Evolutionary conservation across 495 filamentous ascomycete genomes (phyloP).

Genomic region (Penicillium coffeae): DNA sequence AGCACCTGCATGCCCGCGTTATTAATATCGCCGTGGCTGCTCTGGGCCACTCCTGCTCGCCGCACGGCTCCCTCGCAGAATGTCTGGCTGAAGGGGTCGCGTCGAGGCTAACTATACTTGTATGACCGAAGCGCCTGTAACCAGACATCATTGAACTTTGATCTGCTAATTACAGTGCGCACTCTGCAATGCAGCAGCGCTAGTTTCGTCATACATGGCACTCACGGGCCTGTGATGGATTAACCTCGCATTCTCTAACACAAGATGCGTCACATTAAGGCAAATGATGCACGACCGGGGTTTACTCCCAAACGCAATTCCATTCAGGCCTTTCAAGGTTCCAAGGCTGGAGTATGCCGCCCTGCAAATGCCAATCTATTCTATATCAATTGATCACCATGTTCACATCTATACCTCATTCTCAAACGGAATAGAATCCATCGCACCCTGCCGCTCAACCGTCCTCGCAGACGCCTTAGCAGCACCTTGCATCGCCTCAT

Average conservation of each 20-base stretch:
- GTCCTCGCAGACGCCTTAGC: slow-evolving; percentile 71
- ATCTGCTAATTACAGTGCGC: no score
- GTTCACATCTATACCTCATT: slow-evolving; percentile 56
- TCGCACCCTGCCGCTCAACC: slow-evolving; percentile 76
- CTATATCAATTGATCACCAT: neutral
- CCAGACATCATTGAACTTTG: neutral
- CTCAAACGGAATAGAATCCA: slow-evolving; percentile 83
- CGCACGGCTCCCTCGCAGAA: neutral
- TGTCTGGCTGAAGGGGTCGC: neutral
- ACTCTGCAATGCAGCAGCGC: no score
- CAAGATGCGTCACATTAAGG: no score
- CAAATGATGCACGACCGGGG: no score
- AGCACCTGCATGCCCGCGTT: neutral
- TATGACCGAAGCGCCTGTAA: neutral
- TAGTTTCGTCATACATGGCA: no score
- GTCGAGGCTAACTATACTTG: neutral
- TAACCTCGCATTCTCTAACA: no score
- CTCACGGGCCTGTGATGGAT: no score
- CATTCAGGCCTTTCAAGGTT: no score
- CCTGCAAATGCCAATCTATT: no score
- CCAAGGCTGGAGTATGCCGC: no score
- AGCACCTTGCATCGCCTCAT: slow-evolving; percentile 60
- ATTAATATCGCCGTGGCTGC: neutral
- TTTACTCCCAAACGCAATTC: no score
- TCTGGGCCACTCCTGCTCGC: neutral